Base-by-base conservation (phyloP, 2,329 filamentous ascomycete species). In the Zarea fungicola region DNA sequence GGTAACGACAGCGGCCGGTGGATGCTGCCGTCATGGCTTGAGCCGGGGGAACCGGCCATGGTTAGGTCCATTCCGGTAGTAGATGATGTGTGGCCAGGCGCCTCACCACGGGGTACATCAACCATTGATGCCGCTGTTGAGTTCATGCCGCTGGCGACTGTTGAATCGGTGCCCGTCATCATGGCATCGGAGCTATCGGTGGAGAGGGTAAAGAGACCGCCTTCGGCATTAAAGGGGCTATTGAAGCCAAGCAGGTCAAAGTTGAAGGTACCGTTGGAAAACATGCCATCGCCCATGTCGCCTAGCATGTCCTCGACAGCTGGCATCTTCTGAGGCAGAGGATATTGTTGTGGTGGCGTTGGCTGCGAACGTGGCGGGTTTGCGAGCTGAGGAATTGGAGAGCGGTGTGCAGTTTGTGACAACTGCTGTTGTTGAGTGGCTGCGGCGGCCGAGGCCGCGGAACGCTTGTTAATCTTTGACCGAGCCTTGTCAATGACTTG, bases 401-500 rank as follows among this genome's bases (percentile, higher is more conserved):
- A 42, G 13, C 46, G 37, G 23, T 42, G 37, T 14, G 39, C 26
- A 16, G 46, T 9, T n/a, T 42, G 39, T 13, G 46, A 49, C 3
- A 39, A 3, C 21, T 28, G 16, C 19, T n/a, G 14, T 14, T 50
- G 41, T 40, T 36, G 39, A 13, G 47, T 26, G n/a, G 40, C 14
- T 14, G 26, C 19, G 18, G 37, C n/a, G n/a, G n/a, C n/a, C n/a
- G n/a, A n/a, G n/a, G n/a, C n/a, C n/a, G n/a, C 39, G 22, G 49
- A 21, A 6, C 39, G 42, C 22, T 51, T 51, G 42, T 44, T 47
- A 7, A 51, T 31, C 35, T 28, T 47, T 3, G 49, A 51, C 23
- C 42, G 36, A 37, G 43, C 49, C 43, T 46, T 51, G 25, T 51
- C 49, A 42, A 51, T 51, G 36, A 46, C 42, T 34, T 51, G 49